phyloP scores from a whole-genome alignment of 1,139 yeast species.

The Cylindricascospora bacillispora region DNA sequence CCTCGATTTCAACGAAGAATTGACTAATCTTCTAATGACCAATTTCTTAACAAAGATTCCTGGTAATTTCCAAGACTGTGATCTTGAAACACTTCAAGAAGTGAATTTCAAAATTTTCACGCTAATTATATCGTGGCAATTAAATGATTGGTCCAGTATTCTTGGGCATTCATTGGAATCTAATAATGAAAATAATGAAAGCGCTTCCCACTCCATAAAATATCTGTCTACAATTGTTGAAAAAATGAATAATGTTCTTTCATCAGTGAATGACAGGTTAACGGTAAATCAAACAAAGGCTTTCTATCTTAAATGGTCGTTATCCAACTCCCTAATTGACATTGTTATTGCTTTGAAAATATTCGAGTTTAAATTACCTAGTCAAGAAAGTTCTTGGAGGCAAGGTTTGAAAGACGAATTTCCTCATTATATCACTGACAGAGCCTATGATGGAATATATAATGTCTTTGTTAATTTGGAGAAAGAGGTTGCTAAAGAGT shows the following conservation, averaged over 20 bases:
- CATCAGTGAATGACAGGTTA: conserved; percentile 4
- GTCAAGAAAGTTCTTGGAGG: conserved; percentile 14
- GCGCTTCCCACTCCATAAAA: conserved; percentile 6
- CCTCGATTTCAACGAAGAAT: conserved; percentile 14
- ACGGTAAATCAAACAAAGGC: conserved; percentile 1
- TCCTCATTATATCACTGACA: conserved; percentile 9
- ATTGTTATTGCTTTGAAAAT: conserved; percentile 23
- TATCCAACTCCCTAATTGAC: conserved; percentile 18
- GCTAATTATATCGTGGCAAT: conserved; percentile 18
- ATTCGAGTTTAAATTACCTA: conserved; percentile 21
- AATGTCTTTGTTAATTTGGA: conserved; percentile 26
- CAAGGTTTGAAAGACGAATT: conserved; percentile 9
- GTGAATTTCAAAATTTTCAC: conserved; percentile 20
- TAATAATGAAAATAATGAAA: not conserved
- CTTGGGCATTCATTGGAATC: conserved; percentile 2
- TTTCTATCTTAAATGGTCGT: conserved; percentile 10
- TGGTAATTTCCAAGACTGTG: conserved; percentile 6
- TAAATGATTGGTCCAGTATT: conserved; percentile 20
- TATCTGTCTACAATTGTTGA: conserved; percentile 8
- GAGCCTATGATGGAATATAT: conserved; percentile 18
- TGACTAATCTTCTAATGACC: conserved; percentile 10
- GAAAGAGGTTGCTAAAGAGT: conserved; percentile 19
- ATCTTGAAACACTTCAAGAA: conserved; percentile 7
- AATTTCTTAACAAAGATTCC: conserved; percentile 11
- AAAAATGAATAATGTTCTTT: conserved; percentile 7